These are phyloP conservation scores for Backusella psychrophila DNA, from an alignment of 192 early-diverging fungal genomes.

Conservation along the genomic window DNA sequence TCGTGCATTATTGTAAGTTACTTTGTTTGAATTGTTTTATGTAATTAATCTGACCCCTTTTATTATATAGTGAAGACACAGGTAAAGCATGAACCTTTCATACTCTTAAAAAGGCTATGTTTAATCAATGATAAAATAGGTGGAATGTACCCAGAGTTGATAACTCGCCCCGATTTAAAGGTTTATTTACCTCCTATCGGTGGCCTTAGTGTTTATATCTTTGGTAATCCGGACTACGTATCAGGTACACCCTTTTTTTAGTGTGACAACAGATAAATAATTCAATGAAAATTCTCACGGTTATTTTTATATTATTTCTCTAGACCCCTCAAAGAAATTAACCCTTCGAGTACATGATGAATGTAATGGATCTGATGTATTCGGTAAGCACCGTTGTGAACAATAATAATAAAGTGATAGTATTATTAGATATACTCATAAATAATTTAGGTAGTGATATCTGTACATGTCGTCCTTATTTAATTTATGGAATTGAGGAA, in stretches of 20 bases:
- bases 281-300: background rate
- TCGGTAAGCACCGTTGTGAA: conserved; percentile 44
- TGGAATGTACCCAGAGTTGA: conserved; percentile 95
- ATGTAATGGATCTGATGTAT: conserved; percentile 91
- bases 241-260: conserved; percentile 33
- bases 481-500: conserved; percentile 90
- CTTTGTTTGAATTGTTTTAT: background rate
- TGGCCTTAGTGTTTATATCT: conserved; percentile 90
- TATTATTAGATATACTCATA: background rate
- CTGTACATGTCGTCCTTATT: conserved; percentile 79
- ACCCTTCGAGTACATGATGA: conserved; percentile 93
- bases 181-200: conserved; percentile 94
- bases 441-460: conserved; percentile 60
- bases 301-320: background rate
- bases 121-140: conserved; percentile 10
- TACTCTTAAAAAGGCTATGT: background rate
- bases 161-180: conserved; percentile 90
- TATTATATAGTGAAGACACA: conserved; percentile 67
- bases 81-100: conserved; percentile 38
- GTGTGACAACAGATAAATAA: background rate
- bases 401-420: background rate
- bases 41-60: background rate
- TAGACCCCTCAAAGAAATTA: conserved; percentile 76
- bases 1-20: conserved; percentile 78
- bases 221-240: conserved; percentile 80